A percentile compares a stretch with the other conserved stretches of the same genome.
Evolutionary conservation across 78 protist species (phyloP).

Genomic region (Dictyostelium citrinum): DNA sequence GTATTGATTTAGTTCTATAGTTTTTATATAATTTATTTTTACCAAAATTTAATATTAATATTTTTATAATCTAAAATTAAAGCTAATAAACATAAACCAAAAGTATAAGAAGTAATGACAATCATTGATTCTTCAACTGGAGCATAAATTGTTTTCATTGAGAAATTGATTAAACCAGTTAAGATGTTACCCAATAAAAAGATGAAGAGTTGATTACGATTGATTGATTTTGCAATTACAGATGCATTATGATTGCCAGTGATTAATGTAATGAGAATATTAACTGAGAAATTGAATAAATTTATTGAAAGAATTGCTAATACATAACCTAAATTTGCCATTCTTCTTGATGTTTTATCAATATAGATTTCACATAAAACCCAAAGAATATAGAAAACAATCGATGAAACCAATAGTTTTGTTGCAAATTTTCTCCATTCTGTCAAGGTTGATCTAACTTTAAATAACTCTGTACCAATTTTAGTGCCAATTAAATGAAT

Average conservation of each 20-base stretch:
- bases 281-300: conserved; percentile 35
- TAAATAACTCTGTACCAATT: conserved; percentile 13
- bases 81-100: background rate
- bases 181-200: conserved; percentile 80
- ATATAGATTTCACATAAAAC: background rate
- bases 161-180: conserved; percentile 85
- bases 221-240: conserved; percentile 25
- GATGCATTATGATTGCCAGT: conserved; percentile 40
- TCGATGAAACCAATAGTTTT: background rate
- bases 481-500: conserved; percentile 60
- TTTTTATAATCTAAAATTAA: conserved; percentile 3
- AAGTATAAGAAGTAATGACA: conserved; percentile 18
- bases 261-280: conserved; percentile 1
- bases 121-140: conserved; percentile 16
- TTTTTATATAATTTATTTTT: background rate
- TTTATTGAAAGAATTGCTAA: conserved; percentile 56
- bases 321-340: conserved; percentile 62
- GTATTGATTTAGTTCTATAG: too few species aligned
- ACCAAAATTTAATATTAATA: conserved; percentile 16
- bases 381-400: background rate
- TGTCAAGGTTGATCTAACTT: background rate
- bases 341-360: conserved; percentile 39
- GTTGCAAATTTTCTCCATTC: conserved; percentile 47
- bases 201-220: conserved; percentile 70
- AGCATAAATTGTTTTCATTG: conserved; percentile 54